Percentiles rank a stretch among this genome's conserved stretches.
These are phyloP conservation scores for Globisporangium okanoganense DNA, from an alignment of 352 stramenopile genomes.

Conservation along the genomic window DNA sequence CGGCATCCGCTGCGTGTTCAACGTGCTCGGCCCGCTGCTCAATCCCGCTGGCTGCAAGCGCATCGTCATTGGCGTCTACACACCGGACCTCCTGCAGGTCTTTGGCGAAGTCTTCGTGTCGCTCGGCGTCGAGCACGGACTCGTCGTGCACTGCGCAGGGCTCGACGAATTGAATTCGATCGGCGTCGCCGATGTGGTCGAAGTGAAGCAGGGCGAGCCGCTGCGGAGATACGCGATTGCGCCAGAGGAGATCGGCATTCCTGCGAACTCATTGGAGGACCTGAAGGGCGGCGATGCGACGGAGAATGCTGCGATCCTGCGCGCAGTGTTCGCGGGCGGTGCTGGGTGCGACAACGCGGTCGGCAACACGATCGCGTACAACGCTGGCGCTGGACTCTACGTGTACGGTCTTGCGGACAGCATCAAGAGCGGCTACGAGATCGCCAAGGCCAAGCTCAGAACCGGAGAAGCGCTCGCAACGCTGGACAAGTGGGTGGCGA, in stretches of 20 bases:
- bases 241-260: constrained; percentile 85
- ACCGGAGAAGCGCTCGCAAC: constrained; percentile 61
- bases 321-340: constrained; percentile 78
- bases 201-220: constrained; percentile 51
- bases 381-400: constrained; percentile 96
- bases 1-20: constrained; percentile 96
- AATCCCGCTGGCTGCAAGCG: constrained; percentile 95
- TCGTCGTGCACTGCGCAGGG: constrained; percentile 97
- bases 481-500: constrained; percentile 60
- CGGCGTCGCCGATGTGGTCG: constrained; percentile 79
- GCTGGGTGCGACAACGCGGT: constrained; percentile 90
- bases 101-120: constrained; percentile 84
- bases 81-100: constrained; percentile 87
- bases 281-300: constrained; percentile 94
- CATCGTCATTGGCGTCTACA: constrained; percentile 99
- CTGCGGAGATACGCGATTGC: constrained; percentile 42
- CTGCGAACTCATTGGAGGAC: constrained; percentile 89
- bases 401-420: constrained; percentile 93
- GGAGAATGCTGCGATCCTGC: constrained; percentile 94
- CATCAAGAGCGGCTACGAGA: constrained; percentile 85
- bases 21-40: constrained; percentile 97
- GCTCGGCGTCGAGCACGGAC: constrained; percentile 95
- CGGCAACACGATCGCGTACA: constrained; percentile 97
- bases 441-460: constrained; percentile 69
- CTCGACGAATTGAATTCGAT: constrained; percentile 99